These are phyloP conservation scores for Vicia villosa DNA, from an alignment of 306 rosid species.

Conservation along the genomic window DNA sequence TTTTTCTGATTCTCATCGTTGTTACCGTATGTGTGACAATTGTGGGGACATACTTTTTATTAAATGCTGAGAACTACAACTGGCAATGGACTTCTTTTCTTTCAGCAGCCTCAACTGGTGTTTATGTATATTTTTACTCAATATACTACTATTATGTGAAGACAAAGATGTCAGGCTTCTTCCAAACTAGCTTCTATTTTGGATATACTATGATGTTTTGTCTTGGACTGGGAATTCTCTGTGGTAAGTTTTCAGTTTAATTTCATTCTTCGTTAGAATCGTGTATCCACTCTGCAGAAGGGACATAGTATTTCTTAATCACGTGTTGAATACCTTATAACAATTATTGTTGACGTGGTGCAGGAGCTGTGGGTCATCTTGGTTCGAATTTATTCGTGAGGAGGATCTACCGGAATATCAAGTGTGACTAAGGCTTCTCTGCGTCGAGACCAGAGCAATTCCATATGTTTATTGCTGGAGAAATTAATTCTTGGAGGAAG, in stretches of 20 bases:
- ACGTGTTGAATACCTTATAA: neutral
- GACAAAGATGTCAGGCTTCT: constrained; percentile 99
- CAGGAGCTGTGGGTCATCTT: constrained; percentile 97
- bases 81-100: constrained; percentile 99
- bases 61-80: constrained; percentile 99
- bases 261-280: neutral
- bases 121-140: constrained; percentile 90
- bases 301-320: constrained; percentile 10
- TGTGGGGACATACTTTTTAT: constrained; percentile 95
- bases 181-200: constrained; percentile 98
- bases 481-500: constrained; percentile 50
- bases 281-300: neutral
- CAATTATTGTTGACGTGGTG: constrained; percentile 15
- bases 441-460: constrained; percentile 53
- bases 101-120: constrained; percentile 99
- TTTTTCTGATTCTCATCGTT: constrained; percentile 84
- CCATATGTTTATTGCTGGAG: constrained; percentile 36
- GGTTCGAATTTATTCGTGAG: constrained; percentile 97
- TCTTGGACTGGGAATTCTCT: constrained; percentile 95
- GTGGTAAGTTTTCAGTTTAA: constrained; percentile 67
- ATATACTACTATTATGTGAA: constrained; percentile 92
- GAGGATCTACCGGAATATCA: constrained; percentile 98
- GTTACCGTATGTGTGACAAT: constrained; percentile 98
- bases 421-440: constrained; percentile 74
- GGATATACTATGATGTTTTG: constrained; percentile 99